Evolutionary conservation across 2,329 filamentous ascomycete genomes (phyloP).

Genomic region (Neofusicoccum sp.): DNA sequence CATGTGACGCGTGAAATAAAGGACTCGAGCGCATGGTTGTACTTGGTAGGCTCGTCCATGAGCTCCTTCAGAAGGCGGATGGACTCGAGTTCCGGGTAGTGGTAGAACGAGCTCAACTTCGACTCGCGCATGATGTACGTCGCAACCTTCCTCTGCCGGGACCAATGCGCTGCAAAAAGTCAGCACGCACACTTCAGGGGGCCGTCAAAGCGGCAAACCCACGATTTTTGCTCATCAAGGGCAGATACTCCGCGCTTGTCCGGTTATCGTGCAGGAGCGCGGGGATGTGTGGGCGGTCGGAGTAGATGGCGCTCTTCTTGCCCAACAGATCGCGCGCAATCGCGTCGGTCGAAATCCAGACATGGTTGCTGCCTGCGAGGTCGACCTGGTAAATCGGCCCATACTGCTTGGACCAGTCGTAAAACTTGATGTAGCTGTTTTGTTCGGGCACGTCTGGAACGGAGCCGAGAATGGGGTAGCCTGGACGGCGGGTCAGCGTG

Average conservation of each 20-base stretch:
- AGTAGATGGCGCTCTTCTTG: conserved; percentile 47
- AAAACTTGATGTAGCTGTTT: conserved; percentile 45
- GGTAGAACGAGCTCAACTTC: conserved; percentile 40
- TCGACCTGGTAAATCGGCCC: conserved; percentile 48
- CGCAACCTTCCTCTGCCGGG: conserved; percentile 45
- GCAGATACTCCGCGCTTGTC: conserved; percentile 46
- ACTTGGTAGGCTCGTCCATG: conserved; percentile 41
- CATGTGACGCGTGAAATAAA: conserved; percentile 49
- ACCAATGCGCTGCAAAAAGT: conserved; percentile 37
- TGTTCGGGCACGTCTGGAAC: conserved; percentile 45
- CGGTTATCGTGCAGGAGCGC: conserved; percentile 45
- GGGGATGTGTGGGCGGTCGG: conserved; percentile 46
- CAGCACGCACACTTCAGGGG: no score
- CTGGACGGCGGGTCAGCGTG: conserved; percentile 24
- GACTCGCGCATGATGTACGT: conserved; percentile 47
- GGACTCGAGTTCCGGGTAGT: conserved; percentile 46
- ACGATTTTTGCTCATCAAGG: conserved; percentile 45
- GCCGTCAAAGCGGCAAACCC: conserved; percentile 16
- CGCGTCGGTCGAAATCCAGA: conserved; percentile 45
- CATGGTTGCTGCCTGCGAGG: conserved; percentile 45
- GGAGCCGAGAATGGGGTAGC: conserved; percentile 43
- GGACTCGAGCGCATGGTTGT: conserved; percentile 45
- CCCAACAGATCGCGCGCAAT: conserved; percentile 44
- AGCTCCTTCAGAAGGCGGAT: conserved; percentile 46
- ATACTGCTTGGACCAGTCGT: conserved; percentile 46